A percentile compares a stretch with the other conserved stretches of the same genome.
These are phyloP conservation scores for Curvularia sp. DNA, from an alignment of 2,329 filamentous ascomycete genomes.

Conservation along the genomic window DNA sequence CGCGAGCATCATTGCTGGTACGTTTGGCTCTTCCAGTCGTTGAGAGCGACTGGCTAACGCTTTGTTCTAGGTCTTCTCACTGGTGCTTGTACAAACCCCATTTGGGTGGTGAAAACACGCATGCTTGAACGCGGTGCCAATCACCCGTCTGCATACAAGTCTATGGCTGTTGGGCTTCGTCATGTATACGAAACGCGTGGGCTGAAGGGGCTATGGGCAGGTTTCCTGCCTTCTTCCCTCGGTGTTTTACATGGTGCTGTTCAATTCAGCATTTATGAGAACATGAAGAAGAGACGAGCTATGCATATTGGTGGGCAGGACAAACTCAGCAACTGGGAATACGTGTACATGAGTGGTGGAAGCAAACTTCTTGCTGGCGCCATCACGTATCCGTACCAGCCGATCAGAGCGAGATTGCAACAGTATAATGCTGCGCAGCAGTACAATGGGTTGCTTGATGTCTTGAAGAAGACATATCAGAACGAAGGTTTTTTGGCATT, in stretches of 20 bases:
- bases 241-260: conserved; percentile 92
- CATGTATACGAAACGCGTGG: conserved; percentile 77
- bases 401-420: conserved; percentile 86
- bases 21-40: conserved; percentile 12
- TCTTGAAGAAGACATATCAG: conserved; percentile 74
- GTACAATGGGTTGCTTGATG: conserved; percentile 77
- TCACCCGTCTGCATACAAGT: conserved; percentile 78
- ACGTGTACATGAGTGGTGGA: conserved; percentile 77
- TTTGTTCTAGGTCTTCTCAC: conserved; percentile 70
- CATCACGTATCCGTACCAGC: conserved; percentile 93
- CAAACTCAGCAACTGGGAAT: conserved; percentile 73
- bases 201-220: conserved; percentile 81
- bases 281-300: conserved; percentile 68
- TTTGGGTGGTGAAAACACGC: conserved; percentile 98
- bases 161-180: conserved; percentile 73
- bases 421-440: conserved; percentile 80
- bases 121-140: conserved; percentile 87
- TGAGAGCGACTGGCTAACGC: conserved; percentile 11
- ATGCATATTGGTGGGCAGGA: conserved; percentile 41
- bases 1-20: conserved; percentile 70
- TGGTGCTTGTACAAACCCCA: conserved; percentile 85
- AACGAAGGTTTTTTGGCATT: conserved; percentile 84
- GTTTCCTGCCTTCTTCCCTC: conserved; percentile 79
- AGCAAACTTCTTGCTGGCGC: conserved; percentile 90
- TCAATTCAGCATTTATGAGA: conserved; percentile 95